Evolutionary conservation across 805 yeast species (phyloP), one percentile per base, ranked within the genome.

Genomic region (Sporopachydermia quercuum): DNA sequence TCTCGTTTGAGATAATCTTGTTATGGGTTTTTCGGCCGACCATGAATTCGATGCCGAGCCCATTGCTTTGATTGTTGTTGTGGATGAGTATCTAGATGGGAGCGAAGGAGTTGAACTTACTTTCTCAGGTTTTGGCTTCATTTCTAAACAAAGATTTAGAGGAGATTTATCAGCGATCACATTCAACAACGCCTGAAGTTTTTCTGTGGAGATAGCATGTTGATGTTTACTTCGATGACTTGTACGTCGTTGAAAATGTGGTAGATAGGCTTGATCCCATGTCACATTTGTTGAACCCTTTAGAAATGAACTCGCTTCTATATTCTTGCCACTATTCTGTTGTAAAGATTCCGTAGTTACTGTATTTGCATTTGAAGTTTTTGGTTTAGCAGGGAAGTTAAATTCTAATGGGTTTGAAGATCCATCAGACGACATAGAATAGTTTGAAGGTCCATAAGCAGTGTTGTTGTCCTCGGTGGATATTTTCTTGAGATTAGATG

Each of bases 401-500:
- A 23, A 23, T n/a, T 23, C 30, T n/a, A 23, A 23, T n/a, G 30
- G 30, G 30, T 8, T n/a, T n/a, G 30, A 23, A 23, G 30, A 23
- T n/a, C 30, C 30, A n/a, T 23, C 30, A 23, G 30, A 23, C 13
- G 30, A 23, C 30, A 23, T 23, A 23, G 30, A 23, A 23, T 23
- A 23, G 30, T 8, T 8, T 8, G 30, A 23, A 23, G 30, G n/a
- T n/a, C 30, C 30, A n/a, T n/a, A n/a, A n/a, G n/a, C n/a, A n/a
- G n/a, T n/a, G n/a, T n/a, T n/a, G n/a, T n/a, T n/a, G n/a, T n/a
- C n/a, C n/a, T n/a, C n/a, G n/a, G n/a, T n/a, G n/a, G n/a, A n/a
- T n/a, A n/a, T n/a, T n/a, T n/a, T n/a, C n/a, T n/a, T n/a, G n/a
- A n/a, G n/a, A n/a, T n/a, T n/a, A n/a, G n/a, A n/a, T 23, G 8